These are phyloP conservation scores for Xylaria venustula DNA, from an alignment of 495 filamentous ascomycete genomes.

Conservation along the genomic window DNA sequence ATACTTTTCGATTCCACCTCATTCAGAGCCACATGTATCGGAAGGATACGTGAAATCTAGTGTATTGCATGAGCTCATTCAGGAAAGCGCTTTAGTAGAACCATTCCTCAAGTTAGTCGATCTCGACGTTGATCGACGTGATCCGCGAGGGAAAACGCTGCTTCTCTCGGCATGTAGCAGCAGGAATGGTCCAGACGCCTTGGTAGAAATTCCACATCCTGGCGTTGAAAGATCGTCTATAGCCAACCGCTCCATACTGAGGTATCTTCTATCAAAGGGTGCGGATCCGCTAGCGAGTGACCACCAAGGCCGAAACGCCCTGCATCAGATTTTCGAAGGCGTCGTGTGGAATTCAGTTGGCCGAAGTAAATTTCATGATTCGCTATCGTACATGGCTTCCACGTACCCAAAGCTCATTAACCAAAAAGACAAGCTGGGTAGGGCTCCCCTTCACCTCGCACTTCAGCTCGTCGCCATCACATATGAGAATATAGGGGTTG, in stretches of 20 bases:
- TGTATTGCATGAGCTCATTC: slow-evolving; percentile 18
- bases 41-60: slow-evolving; percentile 6
- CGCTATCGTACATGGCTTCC: background rate
- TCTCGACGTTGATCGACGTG: slow-evolving; percentile 7
- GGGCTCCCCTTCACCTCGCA: slow-evolving; percentile 18
- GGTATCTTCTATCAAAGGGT: slow-evolving; percentile 12
- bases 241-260: background rate
- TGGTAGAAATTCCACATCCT: background rate
- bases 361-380: background rate
- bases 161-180: slow-evolving; percentile 15
- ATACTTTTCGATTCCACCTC: too few species aligned
- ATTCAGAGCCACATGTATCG: background rate
- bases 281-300: slow-evolving; percentile 13
- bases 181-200: background rate
- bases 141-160: slow-evolving; percentile 16
- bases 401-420: slow-evolving; percentile 4
- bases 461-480: background rate
- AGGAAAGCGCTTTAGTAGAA: background rate
- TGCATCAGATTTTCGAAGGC: slow-evolving; percentile 7
- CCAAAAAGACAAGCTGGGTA: slow-evolving; percentile 16
- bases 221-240: background rate
- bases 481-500: background rate
- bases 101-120: slow-evolving; percentile 15
- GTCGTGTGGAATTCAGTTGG: background rate
- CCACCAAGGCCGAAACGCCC: slow-evolving; percentile 10